Evolutionary conservation across 352 stramenopile genomes (phyloP), one percentile per base, ranked within the genome.

Genomic region (Globisporangium emineosum): DNA sequence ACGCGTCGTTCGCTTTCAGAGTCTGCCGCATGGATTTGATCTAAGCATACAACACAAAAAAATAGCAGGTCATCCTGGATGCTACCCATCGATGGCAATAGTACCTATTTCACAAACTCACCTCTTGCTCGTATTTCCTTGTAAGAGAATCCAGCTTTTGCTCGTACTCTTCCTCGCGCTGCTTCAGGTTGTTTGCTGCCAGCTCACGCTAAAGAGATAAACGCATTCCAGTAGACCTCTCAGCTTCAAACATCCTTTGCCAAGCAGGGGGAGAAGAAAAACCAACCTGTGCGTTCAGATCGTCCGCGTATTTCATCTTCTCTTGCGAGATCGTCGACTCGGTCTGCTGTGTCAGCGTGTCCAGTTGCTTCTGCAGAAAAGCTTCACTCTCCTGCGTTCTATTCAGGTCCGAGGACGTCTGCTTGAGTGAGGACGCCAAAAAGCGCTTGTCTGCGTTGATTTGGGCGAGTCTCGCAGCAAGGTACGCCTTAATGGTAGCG

Each of bases 381-480:
- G 62, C 50, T 47, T 83, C 83, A 54, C 74, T 83, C n/a, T 57
- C 64, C 30, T 76, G 78, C 2, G 75, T 83, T 25, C 25, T 54
- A 43, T 71, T 52, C 56, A 92, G 62, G 13, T 86, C 75, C 15
- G 67, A 72, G 19, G 62, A 75, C 29, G 81, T 87, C 33, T 79
- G 65, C 25, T 73, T 79, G 8, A 93, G 66, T 5, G 76, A 72
- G 0, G 63, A 68, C 2, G 69, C 70, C 17, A 91, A 50, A 10
- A 56, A 55, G 5, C 70, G 70, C 63, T 79, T 84, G 64, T 86
- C 83, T 15, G 66, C 62, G 45, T 77, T 90, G 12, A 89, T 78
- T 63, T 98, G 91, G n/a, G 81, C 78, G 35, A 98, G 78, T 1
- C 94, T 70, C 19, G 87, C 79, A 4, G 94, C 93, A 19, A 98